Evolutionary conservation across 2,329 filamentous ascomycete species (phyloP), one percentile per base, ranked within the genome.

Genomic region (Fusarium graminum): DNA sequence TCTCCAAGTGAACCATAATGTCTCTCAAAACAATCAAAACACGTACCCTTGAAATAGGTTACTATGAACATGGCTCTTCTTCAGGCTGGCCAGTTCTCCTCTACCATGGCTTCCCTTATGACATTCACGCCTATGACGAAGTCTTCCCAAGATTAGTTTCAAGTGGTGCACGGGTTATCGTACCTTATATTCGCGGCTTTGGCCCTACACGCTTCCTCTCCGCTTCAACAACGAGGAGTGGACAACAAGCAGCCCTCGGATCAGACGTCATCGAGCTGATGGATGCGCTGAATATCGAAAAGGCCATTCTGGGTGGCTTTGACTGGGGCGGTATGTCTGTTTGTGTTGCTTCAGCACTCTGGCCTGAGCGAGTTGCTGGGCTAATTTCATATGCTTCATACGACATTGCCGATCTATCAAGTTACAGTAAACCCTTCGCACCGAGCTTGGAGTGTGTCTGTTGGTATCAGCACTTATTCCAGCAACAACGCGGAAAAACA

Each of bases 381-480:
- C n/a, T 61, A 1, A 47, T 61, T 22, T 61, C 58, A 2, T 61
- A 61, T 25, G 56, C 56, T 0, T 43, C 55, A 0, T 61, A 61
- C 13, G 58, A 61, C 3, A 61, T 61, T 28, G 46, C 42, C 1
- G 47, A 61, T n/a, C 16, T 55, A 3, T 40, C 47, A 12, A 42
- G 1, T 29, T 42, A 34, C 0, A 36, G 44, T 3, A 22, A 19
- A 0, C 56, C 56, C 1, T 22, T 36, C 4, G 25, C 50, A 0
- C 58, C 58, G 2, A 60, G 41, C 4, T 41, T 46, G 56, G 56
- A 61, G 19, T 54, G 26, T 2, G 22, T 43, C 12, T 44, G 51
- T 17, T 61, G 56, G 58, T 61, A 61, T 11, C 58, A 61, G 19
- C 47, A 61, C 8, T 16, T 61, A 10, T 61, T 61, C 36, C 58